Percentiles rank a stretch among this genome's conserved stretches.
These are phyloP conservation scores for Mortierella sp. DNA, from an alignment of 371 early-diverging fungal genomes.

Conservation along the genomic window DNA sequence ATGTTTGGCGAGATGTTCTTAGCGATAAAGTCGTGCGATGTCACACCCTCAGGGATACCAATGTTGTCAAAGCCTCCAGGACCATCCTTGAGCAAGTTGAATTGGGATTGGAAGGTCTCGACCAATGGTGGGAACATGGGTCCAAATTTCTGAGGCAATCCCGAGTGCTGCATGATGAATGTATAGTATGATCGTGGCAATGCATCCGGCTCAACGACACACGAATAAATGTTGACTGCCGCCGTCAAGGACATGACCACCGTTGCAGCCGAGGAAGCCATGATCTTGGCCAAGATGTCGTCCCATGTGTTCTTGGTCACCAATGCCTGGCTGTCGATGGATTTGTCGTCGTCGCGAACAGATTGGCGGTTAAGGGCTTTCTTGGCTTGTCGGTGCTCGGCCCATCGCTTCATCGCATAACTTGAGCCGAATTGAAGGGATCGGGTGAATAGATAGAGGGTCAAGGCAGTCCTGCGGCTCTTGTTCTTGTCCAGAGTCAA, in stretches of 20 bases:
- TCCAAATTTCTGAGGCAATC: constrained; percentile 69
- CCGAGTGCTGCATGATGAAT: constrained; percentile 78
- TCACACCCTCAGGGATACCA: constrained; percentile 61
- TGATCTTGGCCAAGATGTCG: constrained; percentile 66
- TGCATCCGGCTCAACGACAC: constrained; percentile 73
- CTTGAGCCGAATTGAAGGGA: constrained; percentile 81
- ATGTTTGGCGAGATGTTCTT: constrained; percentile 71
- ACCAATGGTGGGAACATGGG: constrained; percentile 67
- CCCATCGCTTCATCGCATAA: constrained; percentile 78
- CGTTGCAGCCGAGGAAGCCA: constrained; percentile 70
- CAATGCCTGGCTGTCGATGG: constrained; percentile 25
- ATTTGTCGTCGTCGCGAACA: constrained; percentile 25
- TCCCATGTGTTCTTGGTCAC: constrained; percentile 59
- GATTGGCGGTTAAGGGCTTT: constrained; percentile 29
- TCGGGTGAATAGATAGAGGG: constrained; percentile 85
- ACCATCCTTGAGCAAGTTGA: constrained; percentile 57
- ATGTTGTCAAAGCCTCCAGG: constrained; percentile 57
- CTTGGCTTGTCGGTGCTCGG: constrained; percentile 59
- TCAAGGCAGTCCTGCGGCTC: constrained; percentile 81
- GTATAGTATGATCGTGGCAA: constrained; percentile 75
- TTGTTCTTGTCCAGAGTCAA: constrained; percentile 80
- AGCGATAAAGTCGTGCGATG: constrained; percentile 67
- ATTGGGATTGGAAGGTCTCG: constrained; percentile 56
- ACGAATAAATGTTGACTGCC: constrained; percentile 75
- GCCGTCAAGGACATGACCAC: constrained; percentile 79